A percentile compares a stretch with the other conserved stretches of the same genome.
phyloP scores from a whole-genome alignment of 768 basidiomycete species.

The Butyriboletus loyo region DNA sequence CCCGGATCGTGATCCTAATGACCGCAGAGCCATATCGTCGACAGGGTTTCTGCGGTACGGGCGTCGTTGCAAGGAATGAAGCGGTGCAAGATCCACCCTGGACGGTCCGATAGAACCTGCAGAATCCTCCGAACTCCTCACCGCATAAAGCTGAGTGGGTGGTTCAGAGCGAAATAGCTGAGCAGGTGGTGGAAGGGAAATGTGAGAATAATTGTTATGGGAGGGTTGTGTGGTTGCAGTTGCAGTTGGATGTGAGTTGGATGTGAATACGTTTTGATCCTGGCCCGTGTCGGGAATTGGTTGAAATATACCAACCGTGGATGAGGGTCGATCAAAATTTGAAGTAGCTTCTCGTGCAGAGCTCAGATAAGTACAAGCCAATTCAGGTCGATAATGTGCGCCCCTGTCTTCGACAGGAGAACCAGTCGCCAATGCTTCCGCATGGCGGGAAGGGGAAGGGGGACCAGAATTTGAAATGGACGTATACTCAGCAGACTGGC shows the following conservation, averaged over 20 bases:
- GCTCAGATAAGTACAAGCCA: constrained; percentile 15
- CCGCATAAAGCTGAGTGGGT: constrained; percentile 31
- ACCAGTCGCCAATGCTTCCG: not conserved
- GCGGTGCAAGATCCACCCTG: constrained; percentile 51
- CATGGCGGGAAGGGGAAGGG: constrained; percentile 10
- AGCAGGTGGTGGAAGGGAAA: constrained; percentile 34
- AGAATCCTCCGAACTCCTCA: constrained; percentile 22
- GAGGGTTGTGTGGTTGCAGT: constrained; percentile 2
- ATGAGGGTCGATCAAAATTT: constrained; percentile 18
- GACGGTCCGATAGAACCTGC: constrained; percentile 20
- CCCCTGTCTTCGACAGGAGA: constrained; percentile 12
- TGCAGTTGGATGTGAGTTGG: constrained; percentile 5
- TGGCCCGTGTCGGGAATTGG: constrained; percentile 5
- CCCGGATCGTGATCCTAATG: constrained; percentile 39
- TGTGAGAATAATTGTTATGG: constrained; percentile 15
- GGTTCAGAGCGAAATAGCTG: constrained; percentile 28
- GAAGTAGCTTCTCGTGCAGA: constrained; percentile 19
- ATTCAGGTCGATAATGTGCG: constrained; percentile 10
- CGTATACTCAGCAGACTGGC: constrained; percentile 13
- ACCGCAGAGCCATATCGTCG: constrained; percentile 60
- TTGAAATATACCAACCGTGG: constrained; percentile 17
- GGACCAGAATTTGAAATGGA: not conserved
- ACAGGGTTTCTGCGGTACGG: constrained; percentile 58
- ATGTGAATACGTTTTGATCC: constrained; percentile 5
- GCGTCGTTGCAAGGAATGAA: constrained; percentile 53